These are phyloP conservation scores for Boletus eberwhitei DNA, from an alignment of 768 basidiomycete genomes.

Conservation along the genomic window DNA sequence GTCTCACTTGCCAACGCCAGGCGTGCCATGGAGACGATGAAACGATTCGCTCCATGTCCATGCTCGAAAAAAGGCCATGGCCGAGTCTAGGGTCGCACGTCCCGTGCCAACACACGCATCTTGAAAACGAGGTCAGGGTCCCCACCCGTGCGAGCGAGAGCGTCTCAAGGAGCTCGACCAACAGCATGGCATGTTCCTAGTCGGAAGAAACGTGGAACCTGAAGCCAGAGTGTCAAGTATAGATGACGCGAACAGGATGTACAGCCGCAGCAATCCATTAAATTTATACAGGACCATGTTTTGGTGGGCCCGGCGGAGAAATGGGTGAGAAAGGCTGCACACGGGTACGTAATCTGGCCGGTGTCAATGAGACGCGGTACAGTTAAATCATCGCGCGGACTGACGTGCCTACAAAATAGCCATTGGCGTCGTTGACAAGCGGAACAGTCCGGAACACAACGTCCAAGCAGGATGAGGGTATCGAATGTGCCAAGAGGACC, in stretches of 20 bases:
- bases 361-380: neutral
- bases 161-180: neutral
- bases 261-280: neutral
- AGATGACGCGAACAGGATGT: neutral
- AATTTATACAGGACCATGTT: too few relatives aligned
- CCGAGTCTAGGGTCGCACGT: slow-evolving; percentile 2
- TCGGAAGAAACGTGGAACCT: neutral
- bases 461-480: neutral
- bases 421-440: neutral
- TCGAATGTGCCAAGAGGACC: neutral
- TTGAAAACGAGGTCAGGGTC: slow-evolving; percentile 17
- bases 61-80: neutral
- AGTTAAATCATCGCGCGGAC: neutral
- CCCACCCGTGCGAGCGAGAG: slow-evolving; percentile 12
- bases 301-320: neutral
- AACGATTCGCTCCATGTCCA: neutral
- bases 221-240: neutral
- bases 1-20: neutral
- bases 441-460: neutral
- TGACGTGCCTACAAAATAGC: neutral
- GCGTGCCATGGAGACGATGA: neutral
- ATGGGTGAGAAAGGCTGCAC: slow-evolving; percentile 11
- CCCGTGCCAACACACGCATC: neutral
- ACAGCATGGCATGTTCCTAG: slow-evolving; percentile 4
- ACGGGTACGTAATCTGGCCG: slow-evolving; percentile 11